phyloP scores from a whole-genome alignment of 345 rosid species.

The Alliaria petiolata region DNA sequence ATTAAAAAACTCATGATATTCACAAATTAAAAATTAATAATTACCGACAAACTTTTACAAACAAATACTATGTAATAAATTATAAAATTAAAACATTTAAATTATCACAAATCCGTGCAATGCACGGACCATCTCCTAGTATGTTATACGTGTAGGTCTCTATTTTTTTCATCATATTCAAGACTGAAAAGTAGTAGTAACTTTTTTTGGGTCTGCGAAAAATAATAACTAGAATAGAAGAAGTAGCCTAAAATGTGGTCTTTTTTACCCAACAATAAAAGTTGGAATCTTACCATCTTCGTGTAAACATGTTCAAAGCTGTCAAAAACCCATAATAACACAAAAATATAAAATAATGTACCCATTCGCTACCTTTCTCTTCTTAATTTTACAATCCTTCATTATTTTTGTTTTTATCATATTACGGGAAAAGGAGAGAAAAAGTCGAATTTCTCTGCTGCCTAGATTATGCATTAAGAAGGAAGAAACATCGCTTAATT shows the following conservation, averaged over 20 bases:
- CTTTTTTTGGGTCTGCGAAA: neutral
- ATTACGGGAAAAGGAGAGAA: neutral
- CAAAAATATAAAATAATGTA: neutral
- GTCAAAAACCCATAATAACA: neutral
- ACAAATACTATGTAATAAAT: no score
- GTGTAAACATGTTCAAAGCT: conserved; percentile 20
- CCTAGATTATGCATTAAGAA: neutral
- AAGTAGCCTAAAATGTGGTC: neutral
- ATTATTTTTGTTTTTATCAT: neutral
- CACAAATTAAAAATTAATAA: no score
- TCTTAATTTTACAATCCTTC: neutral
- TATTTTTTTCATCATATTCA: neutral
- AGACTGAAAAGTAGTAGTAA: neutral
- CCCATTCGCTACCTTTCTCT: neutral
- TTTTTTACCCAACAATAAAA: neutral
- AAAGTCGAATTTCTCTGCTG: neutral
- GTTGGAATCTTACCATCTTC: conserved; percentile 7
- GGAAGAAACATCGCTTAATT: neutral
- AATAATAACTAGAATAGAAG: neutral
- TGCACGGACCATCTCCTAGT: no score
- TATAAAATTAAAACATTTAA: no score
- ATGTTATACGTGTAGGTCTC: neutral
- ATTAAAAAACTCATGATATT: no score
- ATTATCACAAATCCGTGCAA: no score
- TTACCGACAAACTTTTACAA: no score